Percentiles rank a stretch among this genome's conserved stretches.
Evolutionary conservation across 2,329 filamentous ascomycete genomes (phyloP).

Genomic region (Fusarium bactridioides): DNA sequence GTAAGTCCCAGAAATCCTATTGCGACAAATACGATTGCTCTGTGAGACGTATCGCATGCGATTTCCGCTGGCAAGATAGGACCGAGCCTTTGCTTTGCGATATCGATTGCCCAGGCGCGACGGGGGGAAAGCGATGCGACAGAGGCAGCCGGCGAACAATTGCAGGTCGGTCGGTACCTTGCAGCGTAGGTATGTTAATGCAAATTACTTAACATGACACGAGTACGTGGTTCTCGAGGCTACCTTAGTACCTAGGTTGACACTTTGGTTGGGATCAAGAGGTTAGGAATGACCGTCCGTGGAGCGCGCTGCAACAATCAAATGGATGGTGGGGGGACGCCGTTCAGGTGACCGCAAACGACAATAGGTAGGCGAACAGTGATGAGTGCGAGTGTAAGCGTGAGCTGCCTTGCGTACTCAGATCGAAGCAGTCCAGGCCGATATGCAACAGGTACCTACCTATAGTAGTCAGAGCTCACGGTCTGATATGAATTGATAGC

Average conservation of each 20-base stretch:
- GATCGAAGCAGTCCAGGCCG: background rate
- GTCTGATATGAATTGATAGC: background rate
- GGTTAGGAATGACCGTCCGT: slow-evolving; percentile 29
- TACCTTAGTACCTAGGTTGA: background rate
- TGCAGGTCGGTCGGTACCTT: slow-evolving; percentile 1
- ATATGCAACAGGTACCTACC: background rate
- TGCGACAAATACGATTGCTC: background rate
- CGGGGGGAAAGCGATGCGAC: background rate
- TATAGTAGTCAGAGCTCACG: background rate
- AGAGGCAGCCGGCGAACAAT: background rate
- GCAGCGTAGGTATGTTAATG: slow-evolving; percentile 11
- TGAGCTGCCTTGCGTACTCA: background rate
- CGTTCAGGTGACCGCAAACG: background rate
- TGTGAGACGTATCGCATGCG: background rate
- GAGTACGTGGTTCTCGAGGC: slow-evolving; percentile 6
- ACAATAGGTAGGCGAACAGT: background rate
- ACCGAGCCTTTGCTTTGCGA: background rate
- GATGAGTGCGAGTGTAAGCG: background rate
- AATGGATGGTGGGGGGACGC: background rate
- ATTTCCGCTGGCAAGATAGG: background rate
- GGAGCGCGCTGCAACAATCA: slow-evolving; percentile 13
- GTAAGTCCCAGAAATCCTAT: background rate
- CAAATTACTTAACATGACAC: slow-evolving; percentile 15
- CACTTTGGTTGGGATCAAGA: slow-evolving; percentile 32
- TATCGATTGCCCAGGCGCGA: background rate